These are phyloP conservation scores for Auriscalpium vulgare DNA, from an alignment of 768 basidiomycete genomes.

Conservation along the genomic window DNA sequence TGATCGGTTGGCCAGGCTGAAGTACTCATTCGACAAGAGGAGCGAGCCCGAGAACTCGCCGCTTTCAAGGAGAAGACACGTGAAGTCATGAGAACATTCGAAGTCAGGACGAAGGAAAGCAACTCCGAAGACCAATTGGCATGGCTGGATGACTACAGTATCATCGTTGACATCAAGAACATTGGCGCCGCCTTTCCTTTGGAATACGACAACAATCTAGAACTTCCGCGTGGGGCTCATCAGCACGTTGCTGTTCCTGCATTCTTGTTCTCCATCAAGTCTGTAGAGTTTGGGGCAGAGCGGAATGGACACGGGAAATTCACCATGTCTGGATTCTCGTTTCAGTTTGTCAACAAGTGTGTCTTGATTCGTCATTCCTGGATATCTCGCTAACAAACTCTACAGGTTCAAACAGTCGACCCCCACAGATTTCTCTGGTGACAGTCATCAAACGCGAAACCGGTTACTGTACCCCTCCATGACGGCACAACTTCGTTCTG, in stretches of 20 bases:
- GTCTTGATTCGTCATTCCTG: slow-evolving; percentile 13
- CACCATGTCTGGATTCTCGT: slow-evolving; percentile 60
- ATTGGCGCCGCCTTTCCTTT: slow-evolving; percentile 92
- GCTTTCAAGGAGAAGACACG: slow-evolving; percentile 80
- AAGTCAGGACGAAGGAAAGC: slow-evolving; percentile 45
- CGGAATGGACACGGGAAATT: slow-evolving; percentile 76
- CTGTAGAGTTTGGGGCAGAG: slow-evolving; percentile 63
- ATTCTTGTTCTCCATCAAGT: slow-evolving; percentile 77
- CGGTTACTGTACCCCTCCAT: slow-evolving; percentile 75
- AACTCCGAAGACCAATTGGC: slow-evolving; percentile 25
- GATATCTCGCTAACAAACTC: not conserved
- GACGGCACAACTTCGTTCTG: slow-evolving; percentile 62
- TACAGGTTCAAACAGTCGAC: slow-evolving; percentile 72
- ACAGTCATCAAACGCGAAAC: slow-evolving; percentile 61
- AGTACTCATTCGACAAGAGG: slow-evolving; percentile 62
- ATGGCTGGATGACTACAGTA: slow-evolving; percentile 49
- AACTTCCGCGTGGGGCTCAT: slow-evolving; percentile 33
- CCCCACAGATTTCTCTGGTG: slow-evolving; percentile 61
- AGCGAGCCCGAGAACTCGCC: slow-evolving; percentile 68
- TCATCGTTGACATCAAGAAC: slow-evolving; percentile 50
- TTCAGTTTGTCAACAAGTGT: slow-evolving; percentile 80
- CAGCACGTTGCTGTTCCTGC: slow-evolving; percentile 54
- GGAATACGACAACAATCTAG: slow-evolving; percentile 50
- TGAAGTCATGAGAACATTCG: slow-evolving; percentile 67
- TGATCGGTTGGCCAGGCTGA: slow-evolving; percentile 47